Conservation (phyloP, 192 early-diverging fungal genomes). For the Linnemannia schmuckeri region DNA sequence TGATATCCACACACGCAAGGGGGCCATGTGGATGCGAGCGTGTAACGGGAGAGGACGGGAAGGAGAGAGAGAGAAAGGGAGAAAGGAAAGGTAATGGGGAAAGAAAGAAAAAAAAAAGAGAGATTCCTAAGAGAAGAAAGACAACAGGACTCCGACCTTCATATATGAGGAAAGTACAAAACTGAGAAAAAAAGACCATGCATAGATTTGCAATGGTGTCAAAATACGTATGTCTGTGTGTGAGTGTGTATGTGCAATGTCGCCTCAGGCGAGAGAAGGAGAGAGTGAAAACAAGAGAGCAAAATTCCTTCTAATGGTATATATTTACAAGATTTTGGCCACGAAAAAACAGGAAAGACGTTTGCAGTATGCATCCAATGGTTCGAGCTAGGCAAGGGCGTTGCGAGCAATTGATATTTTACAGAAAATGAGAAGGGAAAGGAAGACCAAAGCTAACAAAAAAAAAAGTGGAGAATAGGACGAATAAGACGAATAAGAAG, state of each 20-base stretch:
- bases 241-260: neutral
- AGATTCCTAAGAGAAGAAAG: neutral
- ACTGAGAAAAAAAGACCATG: neutral
- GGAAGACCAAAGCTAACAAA: neutral
- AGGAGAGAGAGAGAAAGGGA: neutral
- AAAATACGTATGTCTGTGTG: neutral
- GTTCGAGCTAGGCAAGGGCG: neutral
- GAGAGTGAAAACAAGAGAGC: neutral
- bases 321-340: neutral
- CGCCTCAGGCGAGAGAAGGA: neutral
- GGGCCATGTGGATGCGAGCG: too few relatives aligned
- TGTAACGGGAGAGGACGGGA: neutral
- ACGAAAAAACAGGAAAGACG: neutral
- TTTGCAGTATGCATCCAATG: slow-evolving; percentile 5
- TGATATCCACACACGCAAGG: too few relatives aligned
- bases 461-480: neutral
- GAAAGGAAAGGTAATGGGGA: neutral
- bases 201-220: neutral
- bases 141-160: too few relatives aligned
- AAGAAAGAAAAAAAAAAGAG: neutral
- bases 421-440: neutral
- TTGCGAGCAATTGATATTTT: neutral
- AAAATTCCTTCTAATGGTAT: neutral
- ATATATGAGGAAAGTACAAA: slow-evolving; percentile 2
- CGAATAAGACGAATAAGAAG: neutral